Percentiles rank a stretch among this genome's conserved stretches.
phyloP scores from a whole-genome alignment of 2,329 filamentous ascomycete genomes.

The Calonectria henricotiae region DNA sequence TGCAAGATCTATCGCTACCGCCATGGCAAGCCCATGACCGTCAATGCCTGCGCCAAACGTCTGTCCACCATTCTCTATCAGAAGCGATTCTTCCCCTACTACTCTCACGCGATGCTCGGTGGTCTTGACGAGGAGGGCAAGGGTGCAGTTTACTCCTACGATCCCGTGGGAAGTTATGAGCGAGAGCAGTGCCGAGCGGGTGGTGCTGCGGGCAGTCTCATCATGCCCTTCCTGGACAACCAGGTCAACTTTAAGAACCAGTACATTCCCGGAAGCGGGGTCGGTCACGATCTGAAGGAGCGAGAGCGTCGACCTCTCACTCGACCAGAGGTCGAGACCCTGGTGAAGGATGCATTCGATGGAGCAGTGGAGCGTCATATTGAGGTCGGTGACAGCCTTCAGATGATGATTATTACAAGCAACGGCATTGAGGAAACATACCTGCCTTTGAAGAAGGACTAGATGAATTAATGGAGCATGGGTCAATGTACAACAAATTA shows the following conservation, averaged over 20 bases:
- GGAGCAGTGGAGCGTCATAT: slow-evolving; percentile 99
- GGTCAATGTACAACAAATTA: slow-evolving; percentile 56
- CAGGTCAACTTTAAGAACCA: slow-evolving; percentile 99
- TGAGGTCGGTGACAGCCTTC: slow-evolving; percentile 95
- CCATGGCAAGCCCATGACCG: slow-evolving; percentile 95
- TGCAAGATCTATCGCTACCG: slow-evolving; percentile 99
- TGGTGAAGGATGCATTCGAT: slow-evolving; percentile 98
- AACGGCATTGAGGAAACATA: slow-evolving; percentile 91
- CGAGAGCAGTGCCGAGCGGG: slow-evolving; percentile 95
- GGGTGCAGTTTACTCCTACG: slow-evolving; percentile 96
- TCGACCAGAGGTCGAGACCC: slow-evolving; percentile 81
- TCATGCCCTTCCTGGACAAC: slow-evolving; percentile 99
- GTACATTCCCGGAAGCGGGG: slow-evolving; percentile 89
- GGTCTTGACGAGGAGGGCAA: slow-evolving; percentile 95
- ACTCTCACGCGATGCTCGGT: slow-evolving; percentile 93
- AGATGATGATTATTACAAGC: slow-evolving; percentile 94
- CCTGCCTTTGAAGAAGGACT: slow-evolving; percentile 91
- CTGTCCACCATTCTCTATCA: slow-evolving; percentile 96
- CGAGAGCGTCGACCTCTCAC: slow-evolving; percentile 80
- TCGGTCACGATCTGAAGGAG: slow-evolving; percentile 85
- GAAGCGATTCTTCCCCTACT: slow-evolving; percentile 99
- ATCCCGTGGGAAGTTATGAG: slow-evolving; percentile 98
- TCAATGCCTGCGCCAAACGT: slow-evolving; percentile 94
- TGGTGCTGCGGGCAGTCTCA: slow-evolving; percentile 92
- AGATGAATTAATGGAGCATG: slow-evolving; percentile 54